Evolutionary conservation across 1,284 basidiomycete genomes (phyloP).

Genomic region (Agroathelia rolfsii): DNA sequence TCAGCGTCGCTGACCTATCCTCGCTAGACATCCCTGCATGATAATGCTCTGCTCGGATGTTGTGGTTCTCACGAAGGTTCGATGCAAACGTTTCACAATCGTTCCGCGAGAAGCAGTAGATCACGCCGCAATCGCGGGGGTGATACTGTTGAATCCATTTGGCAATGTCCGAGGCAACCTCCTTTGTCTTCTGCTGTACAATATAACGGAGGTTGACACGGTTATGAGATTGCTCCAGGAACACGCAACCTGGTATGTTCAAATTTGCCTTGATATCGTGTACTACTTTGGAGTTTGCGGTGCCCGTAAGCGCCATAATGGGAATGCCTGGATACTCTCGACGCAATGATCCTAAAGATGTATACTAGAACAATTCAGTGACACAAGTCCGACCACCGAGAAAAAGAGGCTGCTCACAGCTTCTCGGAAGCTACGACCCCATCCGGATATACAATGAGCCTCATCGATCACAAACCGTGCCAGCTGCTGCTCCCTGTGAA

Average conservation of each 20-base stretch:
- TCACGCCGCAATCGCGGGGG: constrained; percentile 65
- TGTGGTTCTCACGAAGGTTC: constrained; percentile 44
- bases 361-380: constrained; percentile 39
- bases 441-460: constrained; percentile 85
- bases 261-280: constrained; percentile 74
- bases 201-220: constrained; percentile 82
- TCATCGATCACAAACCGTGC: constrained; percentile 95
- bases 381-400: constrained; percentile 6
- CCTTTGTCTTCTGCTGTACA: constrained; percentile 57
- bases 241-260: constrained; percentile 47
- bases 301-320: constrained; percentile 95
- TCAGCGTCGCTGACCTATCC: constrained; percentile 60
- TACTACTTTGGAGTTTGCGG: constrained; percentile 73
- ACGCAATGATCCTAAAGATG: constrained; percentile 59
- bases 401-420: constrained; percentile 37
- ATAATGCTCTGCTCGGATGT: constrained; percentile 70
- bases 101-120: constrained; percentile 72
- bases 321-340: constrained; percentile 70
- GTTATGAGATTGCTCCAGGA: constrained; percentile 83
- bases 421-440: constrained; percentile 79
- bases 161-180: constrained; percentile 59
- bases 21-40: constrained; percentile 71
- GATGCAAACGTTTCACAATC: constrained; percentile 77
- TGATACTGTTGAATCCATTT: constrained; percentile 60
- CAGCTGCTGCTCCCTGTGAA: constrained; percentile 51